Conservation (phyloP, 208 protist species). For the Leishmania guyanensis region DNA sequence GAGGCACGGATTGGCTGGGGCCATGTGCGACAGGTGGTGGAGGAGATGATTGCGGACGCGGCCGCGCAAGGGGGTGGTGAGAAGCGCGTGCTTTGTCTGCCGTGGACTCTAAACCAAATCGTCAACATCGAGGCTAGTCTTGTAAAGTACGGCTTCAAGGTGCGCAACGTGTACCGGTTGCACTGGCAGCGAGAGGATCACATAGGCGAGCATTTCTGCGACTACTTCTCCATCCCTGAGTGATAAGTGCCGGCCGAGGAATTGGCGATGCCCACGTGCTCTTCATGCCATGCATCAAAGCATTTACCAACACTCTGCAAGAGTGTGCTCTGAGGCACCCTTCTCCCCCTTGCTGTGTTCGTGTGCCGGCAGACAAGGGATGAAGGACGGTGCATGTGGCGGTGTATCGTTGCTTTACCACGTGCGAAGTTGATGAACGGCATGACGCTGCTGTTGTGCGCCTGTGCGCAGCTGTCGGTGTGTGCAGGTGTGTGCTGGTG, state of each 20-base stretch:
- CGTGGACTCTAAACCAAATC: conserved; percentile 88
- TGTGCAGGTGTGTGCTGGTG: background rate
- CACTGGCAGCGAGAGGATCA: conserved; percentile 80
- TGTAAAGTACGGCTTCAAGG: conserved; percentile 80
- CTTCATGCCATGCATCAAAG: background rate
- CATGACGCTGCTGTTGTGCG: conserved; percentile 4
- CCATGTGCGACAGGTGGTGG: conserved; percentile 69
- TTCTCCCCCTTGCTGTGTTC: background rate
- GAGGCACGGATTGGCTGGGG: conserved; percentile 85
- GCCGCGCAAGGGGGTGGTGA: conserved; percentile 5
- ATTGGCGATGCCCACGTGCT: background rate
- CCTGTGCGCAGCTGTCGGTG: background rate
- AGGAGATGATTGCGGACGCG: conserved; percentile 33
- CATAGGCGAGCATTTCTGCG: conserved; percentile 82
- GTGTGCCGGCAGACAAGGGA: background rate
- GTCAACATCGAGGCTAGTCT: conserved; percentile 90
- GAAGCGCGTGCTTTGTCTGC: conserved; percentile 67
- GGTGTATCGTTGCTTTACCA: background rate
- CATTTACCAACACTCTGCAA: background rate
- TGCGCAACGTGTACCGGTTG: conserved; percentile 65
- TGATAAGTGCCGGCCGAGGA: background rate
- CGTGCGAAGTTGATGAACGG: background rate
- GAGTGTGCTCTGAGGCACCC: background rate
- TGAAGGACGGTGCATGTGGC: background rate
- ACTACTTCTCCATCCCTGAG: conserved; percentile 49